These are phyloP conservation scores for Sarocladium brachiariae DNA, from an alignment of 2,329 filamentous ascomycete species.

Conservation along the genomic window DNA sequence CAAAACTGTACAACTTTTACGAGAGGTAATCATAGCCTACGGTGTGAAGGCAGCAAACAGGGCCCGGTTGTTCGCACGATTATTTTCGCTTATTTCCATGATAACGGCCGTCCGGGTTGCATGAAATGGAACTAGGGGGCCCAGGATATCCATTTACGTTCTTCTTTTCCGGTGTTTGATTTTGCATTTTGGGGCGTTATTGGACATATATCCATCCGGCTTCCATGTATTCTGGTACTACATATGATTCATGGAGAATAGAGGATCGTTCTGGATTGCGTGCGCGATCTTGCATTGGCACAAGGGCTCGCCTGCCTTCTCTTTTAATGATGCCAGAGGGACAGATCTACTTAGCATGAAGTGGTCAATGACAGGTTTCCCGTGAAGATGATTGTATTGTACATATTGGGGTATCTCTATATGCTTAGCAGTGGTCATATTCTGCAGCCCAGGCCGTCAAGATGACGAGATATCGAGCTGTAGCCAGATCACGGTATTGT, in stretches of 20 bases:
- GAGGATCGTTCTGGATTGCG: not conserved
- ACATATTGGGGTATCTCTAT: too few relatives aligned
- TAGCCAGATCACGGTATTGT: too few relatives aligned
- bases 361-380: too few relatives aligned
- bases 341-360: too few relatives aligned
- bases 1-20: not conserved
- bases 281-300: not conserved
- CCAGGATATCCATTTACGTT: not conserved
- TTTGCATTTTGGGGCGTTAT: too few relatives aligned
- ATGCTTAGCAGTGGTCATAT: too few relatives aligned
- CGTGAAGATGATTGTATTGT: too few relatives aligned
- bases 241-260: not conserved
- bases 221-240: not conserved
- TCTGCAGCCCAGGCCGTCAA: too few relatives aligned
- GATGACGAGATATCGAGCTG: too few relatives aligned
- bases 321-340: too few relatives aligned
- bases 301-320: not conserved
- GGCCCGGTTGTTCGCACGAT: not conserved
- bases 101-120: conserved; percentile 4
- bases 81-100: not conserved
- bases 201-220: not conserved
- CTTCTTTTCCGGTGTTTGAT: too few relatives aligned
- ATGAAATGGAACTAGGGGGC: not conserved
- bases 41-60: not conserved
- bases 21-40: not conserved